These are phyloP conservation scores for Ustilaginoidea virens DNA, from an alignment of 2,329 filamentous ascomycete species.

Conservation along the genomic window DNA sequence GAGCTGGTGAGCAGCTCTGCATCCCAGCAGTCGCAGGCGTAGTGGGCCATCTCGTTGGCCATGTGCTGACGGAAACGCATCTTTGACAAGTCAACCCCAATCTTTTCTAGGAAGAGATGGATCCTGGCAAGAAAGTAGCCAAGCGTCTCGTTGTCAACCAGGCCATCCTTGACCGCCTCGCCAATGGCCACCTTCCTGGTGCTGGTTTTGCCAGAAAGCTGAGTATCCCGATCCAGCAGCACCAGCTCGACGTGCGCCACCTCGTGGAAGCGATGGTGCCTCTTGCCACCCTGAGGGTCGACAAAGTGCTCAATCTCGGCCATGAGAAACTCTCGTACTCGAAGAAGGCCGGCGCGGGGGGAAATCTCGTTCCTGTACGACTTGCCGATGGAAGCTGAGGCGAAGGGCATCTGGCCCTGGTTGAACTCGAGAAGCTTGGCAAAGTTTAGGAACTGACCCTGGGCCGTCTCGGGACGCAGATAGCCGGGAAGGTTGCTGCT, in stretches of 20 bases:
- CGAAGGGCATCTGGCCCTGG: constrained; percentile 89
- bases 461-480: constrained; percentile 85
- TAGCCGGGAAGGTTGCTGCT: constrained; percentile 78
- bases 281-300: constrained; percentile 87
- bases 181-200: constrained; percentile 64
- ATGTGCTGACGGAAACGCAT: constrained; percentile 96
- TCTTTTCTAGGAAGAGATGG: constrained; percentile 73
- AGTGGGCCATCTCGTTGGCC: constrained; percentile 66
- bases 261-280: constrained; percentile 75
- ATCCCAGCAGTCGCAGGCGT: constrained; percentile 96
- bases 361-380: constrained; percentile 98
- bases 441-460: constrained; percentile 97
- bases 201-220: constrained; percentile 72
- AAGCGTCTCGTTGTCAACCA: constrained; percentile 94
- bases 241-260: constrained; percentile 72
- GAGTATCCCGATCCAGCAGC: constrained; percentile 71
- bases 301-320: constrained; percentile 98
- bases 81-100: constrained; percentile 78
- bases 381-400: constrained; percentile 92
- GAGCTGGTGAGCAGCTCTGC: constrained; percentile 82
- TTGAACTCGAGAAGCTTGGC: constrained; percentile 94
- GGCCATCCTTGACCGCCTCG: constrained; percentile 64
- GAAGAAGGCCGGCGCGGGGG: constrained; percentile 74
- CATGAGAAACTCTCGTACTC: constrained; percentile 96
- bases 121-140: constrained; percentile 96